Evolutionary conservation across 2,329 filamentous ascomycete genomes (phyloP).

Genomic region (Escovopsis sp.): DNA sequence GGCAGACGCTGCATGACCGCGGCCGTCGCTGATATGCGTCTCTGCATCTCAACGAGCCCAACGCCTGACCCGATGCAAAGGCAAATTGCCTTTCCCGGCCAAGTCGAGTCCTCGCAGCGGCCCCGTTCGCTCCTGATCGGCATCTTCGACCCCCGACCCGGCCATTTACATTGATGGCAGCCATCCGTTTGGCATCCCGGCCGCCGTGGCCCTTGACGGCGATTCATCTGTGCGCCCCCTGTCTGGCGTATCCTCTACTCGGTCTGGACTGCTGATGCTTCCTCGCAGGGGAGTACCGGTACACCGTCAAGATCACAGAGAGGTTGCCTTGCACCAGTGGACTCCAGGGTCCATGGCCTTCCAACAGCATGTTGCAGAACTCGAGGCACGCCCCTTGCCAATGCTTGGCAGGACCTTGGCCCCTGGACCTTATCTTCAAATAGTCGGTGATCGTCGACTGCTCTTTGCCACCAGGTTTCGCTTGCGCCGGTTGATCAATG

Average conservation of each 20-base stretch:
- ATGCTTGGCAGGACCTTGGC: neutral
- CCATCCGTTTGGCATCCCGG: neutral
- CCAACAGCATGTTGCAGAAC: neutral
- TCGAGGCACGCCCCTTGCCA: conserved; percentile 1
- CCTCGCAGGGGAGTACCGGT: too few relatives aligned
- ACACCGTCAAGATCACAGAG: neutral
- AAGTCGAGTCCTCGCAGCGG: neutral
- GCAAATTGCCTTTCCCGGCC: neutral
- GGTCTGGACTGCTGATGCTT: too few relatives aligned
- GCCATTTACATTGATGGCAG: neutral
- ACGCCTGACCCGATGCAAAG: neutral
- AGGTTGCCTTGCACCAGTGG: neutral
- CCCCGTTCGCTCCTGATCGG: neutral
- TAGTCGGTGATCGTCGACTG: neutral
- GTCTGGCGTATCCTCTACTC: too few relatives aligned
- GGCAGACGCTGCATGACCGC: too few relatives aligned
- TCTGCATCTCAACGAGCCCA: too few relatives aligned
- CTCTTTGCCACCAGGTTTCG: neutral
- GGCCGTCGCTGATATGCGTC: too few relatives aligned
- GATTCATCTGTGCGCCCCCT: neutral
- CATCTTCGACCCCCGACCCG: neutral
- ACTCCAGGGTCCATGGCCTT: neutral
- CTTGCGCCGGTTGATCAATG: too few relatives aligned
- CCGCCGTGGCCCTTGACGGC: neutral
- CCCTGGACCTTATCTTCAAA: neutral